Base-by-base conservation (phyloP, 2,329 filamentous ascomycete genomes). In the Trichoderma sp. region DNA sequence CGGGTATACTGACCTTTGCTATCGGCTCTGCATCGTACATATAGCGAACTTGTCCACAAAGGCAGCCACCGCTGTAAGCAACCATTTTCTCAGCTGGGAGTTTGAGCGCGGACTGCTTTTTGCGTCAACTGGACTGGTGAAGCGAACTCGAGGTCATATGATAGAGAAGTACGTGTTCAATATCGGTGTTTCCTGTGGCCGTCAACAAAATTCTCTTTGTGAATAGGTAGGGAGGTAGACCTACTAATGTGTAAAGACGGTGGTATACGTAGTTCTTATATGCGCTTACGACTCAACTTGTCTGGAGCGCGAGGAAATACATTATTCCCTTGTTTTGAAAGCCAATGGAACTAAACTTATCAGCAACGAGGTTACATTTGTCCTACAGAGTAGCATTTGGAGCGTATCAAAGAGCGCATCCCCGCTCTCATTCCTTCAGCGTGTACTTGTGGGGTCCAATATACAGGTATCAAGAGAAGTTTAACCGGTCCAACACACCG, bases 31-130 rank as follows among this genome's bases (percentile, higher is more conserved):
- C 32, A 30, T 18, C 37, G 14, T 39, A 64, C 11, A 8, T 28
- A 21, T 64, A 64, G 60, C 60, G 64, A 16, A 66, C 51, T 8
- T 21, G 51, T n/a, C 64, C 46, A 16, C 66, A 68, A 28, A 37
- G 28, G 30, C 60, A 64, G 24, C 60, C 60, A 18, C 60, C 60
- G 21, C 4, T 39, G 14, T n/a, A 18, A 14, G 49, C 3, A 28
- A n/a, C 10, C 60, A 65, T 46, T 21, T 43, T 3, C 10, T 2
- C 3, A 4, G n/a, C 2, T 43, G 37, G 8, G 32, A 14, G 11
- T 43, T n/a, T 18, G 39, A n/a, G 18, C 18, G 16, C 18, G 16
- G 39, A n/a, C 6, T 43, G 16, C 39, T n/a, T 8, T 10, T 8
- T 43, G 39, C n/a, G 39, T n/a, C 39, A n/a, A 1, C 3, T 43